Evolutionary conservation across 2,329 filamentous ascomycete species (phyloP).

Genomic region (Cucurbitaria berberidis): DNA sequence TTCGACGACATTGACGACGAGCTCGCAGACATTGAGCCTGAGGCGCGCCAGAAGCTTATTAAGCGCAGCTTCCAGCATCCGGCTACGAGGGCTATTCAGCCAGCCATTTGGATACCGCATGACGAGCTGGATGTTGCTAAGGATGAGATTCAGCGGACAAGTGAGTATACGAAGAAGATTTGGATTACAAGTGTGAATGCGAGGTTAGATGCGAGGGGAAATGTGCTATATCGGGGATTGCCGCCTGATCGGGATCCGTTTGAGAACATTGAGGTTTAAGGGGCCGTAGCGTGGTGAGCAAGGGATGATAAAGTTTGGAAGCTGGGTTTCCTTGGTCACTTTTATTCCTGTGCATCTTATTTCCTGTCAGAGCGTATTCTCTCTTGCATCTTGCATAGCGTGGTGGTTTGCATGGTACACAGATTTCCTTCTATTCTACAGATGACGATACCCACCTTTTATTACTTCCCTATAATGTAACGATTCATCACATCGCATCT

Average conservation of each 20-base stretch:
- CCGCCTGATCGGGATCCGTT: slow-evolving; percentile 73
- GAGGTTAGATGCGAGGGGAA: slow-evolving; percentile 80
- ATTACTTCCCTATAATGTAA: neutral
- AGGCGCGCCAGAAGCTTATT: slow-evolving; percentile 84
- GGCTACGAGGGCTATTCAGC: slow-evolving; percentile 81
- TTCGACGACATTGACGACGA: slow-evolving; percentile 90
- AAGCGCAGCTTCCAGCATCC: slow-evolving; percentile 90
- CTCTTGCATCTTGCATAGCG: slow-evolving; percentile 1
- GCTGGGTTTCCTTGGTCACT: neutral
- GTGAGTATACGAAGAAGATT: slow-evolving; percentile 73
- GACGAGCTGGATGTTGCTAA: slow-evolving; percentile 90
- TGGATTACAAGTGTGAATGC: slow-evolving; percentile 96
- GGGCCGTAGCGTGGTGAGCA: neutral
- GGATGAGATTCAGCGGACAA: slow-evolving; percentile 83
- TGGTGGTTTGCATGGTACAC: slow-evolving; percentile 4
- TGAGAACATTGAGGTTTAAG: slow-evolving; percentile 47
- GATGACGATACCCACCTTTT: neutral
- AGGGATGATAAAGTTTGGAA: neutral
- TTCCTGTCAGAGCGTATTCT: neutral
- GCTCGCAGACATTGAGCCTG: slow-evolving; percentile 89
- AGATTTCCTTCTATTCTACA: neutral
- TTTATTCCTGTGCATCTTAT: neutral
- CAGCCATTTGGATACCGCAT: slow-evolving; percentile 90
- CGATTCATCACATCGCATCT: slow-evolving; percentile 1
- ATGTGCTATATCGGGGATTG: slow-evolving; percentile 82